Percentiles rank a stretch among this genome's conserved stretches.
phyloP scores from a whole-genome alignment of 495 filamentous ascomycete species.

The Annulohypoxylon stygium region DNA sequence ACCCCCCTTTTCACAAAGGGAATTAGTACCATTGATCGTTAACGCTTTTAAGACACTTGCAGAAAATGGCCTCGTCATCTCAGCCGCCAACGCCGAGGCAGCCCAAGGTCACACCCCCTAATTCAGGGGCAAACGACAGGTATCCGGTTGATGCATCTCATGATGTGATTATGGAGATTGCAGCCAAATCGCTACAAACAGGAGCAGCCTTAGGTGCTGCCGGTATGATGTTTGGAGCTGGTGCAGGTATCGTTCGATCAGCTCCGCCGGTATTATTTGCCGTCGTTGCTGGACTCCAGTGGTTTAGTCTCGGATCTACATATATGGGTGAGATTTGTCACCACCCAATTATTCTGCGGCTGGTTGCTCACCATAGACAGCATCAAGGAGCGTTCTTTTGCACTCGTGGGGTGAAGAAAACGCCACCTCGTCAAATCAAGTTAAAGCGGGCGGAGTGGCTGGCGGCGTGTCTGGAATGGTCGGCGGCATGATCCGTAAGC shows the following conservation, averaged over 20 bases:
- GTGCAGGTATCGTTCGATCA: constrained; percentile 74
- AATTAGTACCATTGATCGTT: not conserved
- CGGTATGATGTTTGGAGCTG: constrained; percentile 80
- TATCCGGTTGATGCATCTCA: constrained; percentile 19
- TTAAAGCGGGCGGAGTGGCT: constrained; percentile 74
- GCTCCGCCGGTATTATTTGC: constrained; percentile 77
- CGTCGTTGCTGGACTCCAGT: constrained; percentile 79
- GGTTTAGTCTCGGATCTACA: constrained; percentile 78
- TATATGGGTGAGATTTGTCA: constrained; percentile 75
- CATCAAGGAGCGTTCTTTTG: constrained; percentile 53
- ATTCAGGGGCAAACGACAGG: not conserved
- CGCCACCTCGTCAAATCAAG: constrained; percentile 64
- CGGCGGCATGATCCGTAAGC: constrained; percentile 74
- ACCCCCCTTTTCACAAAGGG: not conserved
- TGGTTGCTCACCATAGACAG: constrained; percentile 46
- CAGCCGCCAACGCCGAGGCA: constrained; percentile 26
- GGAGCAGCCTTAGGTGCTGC: constrained; percentile 66
- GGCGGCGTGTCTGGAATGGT: constrained; percentile 77
- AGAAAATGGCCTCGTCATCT: constrained; percentile 34
- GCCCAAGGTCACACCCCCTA: constrained; percentile 7
- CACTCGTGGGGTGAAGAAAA: constrained; percentile 61
- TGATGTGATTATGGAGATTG: constrained; percentile 35
- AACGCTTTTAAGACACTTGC: not conserved
- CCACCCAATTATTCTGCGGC: not conserved
- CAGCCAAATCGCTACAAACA: constrained; percentile 40